Conservation (phyloP, 352 stramenopile genomes). For the Pythium sukuiense region DNA sequence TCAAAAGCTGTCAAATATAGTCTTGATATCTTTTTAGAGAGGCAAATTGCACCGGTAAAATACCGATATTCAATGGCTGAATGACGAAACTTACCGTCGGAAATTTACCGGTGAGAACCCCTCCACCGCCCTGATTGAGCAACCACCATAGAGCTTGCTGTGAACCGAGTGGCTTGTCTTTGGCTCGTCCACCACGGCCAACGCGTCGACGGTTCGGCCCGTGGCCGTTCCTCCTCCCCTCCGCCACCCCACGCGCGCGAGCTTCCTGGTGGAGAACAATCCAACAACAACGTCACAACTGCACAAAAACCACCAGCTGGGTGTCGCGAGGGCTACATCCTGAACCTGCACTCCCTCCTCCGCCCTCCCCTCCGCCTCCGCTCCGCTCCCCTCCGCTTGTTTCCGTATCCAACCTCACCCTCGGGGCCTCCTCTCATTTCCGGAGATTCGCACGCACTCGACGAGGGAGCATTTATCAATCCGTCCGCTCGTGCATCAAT, state of each 20-base stretch:
- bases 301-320: not conserved
- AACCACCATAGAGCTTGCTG: not conserved
- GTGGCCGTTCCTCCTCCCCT: not conserved
- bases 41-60: no score
- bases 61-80: no score
- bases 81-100: no score
- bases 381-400: not conserved
- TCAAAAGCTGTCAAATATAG: no score
- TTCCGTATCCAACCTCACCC: not conserved
- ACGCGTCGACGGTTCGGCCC: not conserved
- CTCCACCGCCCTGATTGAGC: not conserved
- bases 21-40: no score
- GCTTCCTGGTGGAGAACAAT: slow-evolving; percentile 10
- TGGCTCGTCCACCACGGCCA: not conserved
- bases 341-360: slow-evolving; percentile 16
- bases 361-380: not conserved
- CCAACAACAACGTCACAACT: slow-evolving; percentile 1
- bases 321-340: slow-evolving; percentile 10
- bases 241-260: not conserved
- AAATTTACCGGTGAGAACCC: not conserved
- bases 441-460: slow-evolving; percentile 14
- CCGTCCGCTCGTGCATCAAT: not conserved
- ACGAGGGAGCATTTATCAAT: not conserved
- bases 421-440: slow-evolving; percentile 7
- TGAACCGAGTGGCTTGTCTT: not conserved